A percentile compares a stretch with the other conserved stretches of the same genome.
These are phyloP conservation scores for Collybia sordida DNA, from an alignment of 768 basidiomycete genomes.

Conservation along the genomic window DNA sequence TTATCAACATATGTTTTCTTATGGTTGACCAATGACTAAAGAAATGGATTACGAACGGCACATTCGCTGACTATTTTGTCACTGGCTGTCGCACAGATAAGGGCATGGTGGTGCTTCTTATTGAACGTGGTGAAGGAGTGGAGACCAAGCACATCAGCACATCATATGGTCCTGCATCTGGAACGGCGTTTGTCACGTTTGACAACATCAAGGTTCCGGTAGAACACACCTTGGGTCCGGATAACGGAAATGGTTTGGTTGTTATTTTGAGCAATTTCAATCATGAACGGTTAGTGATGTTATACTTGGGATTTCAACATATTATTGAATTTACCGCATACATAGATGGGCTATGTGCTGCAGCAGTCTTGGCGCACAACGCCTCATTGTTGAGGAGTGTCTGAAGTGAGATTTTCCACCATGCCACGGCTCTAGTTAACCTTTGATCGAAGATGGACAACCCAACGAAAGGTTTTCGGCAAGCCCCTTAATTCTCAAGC, in stretches of 20 bases:
- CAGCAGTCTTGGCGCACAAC: conserved; percentile 64
- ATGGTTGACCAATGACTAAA: conserved; percentile 3
- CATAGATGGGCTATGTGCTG: conserved; percentile 80
- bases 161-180: conserved; percentile 60
- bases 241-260: conserved; percentile 60
- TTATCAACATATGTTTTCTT: background rate
- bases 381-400: conserved; percentile 51
- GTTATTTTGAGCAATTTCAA: conserved; percentile 63
- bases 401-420: conserved; percentile 40
- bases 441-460: conserved; percentile 66
- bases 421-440: background rate
- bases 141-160: conserved; percentile 89
- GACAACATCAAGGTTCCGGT: conserved; percentile 84
- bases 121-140: conserved; percentile 80
- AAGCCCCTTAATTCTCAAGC: conserved; percentile 82
- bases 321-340: too few relatives aligned
- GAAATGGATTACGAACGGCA: conserved; percentile 85
- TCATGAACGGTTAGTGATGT: conserved; percentile 59
- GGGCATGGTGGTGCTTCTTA: conserved; percentile 59
- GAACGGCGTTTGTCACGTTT: conserved; percentile 76
- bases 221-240: conserved; percentile 79
- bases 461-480: conserved; percentile 88
- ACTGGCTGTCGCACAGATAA: conserved; percentile 59
- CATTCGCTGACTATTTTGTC: conserved; percentile 69
- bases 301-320: too few relatives aligned